These are phyloP conservation scores for Cystofilobasidium capitatum DNA, from an alignment of 768 basidiomycete species.

Conservation along the genomic window DNA sequence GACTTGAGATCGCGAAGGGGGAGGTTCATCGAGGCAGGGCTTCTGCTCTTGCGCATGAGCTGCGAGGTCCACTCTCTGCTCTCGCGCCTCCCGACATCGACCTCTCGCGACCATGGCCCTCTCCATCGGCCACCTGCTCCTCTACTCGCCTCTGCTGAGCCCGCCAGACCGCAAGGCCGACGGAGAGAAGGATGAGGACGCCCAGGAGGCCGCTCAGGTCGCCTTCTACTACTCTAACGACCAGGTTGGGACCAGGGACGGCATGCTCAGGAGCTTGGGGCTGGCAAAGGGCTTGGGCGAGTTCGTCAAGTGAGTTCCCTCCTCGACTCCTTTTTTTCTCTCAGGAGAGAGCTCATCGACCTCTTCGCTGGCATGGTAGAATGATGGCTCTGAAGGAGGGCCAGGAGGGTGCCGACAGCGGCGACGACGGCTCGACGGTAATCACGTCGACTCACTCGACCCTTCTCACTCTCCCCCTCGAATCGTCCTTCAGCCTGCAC, in stretches of 20 bases:
- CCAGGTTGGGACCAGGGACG: conserved; percentile 17
- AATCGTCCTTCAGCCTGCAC: conserved; percentile 8
- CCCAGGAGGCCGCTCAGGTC: conserved; percentile 19
- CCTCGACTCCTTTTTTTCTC: background rate
- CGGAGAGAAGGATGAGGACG: conserved; percentile 18
- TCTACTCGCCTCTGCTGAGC: background rate
- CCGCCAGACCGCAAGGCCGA: background rate
- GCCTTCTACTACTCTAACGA: conserved; percentile 23
- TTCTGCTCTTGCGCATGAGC: too few species aligned
- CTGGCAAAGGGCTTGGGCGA: conserved; percentile 24
- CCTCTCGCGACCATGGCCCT: background rate
- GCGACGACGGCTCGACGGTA: background rate
- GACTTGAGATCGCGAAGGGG: too few species aligned
- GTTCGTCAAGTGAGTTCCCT: conserved; percentile 17
- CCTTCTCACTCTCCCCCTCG: conserved; percentile 14
- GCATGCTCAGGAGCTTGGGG: conserved; percentile 24
- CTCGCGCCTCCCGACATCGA: background rate
- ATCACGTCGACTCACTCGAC: conserved; percentile 16
- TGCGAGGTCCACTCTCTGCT: too few species aligned
- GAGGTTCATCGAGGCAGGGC: too few species aligned
- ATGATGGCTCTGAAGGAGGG: background rate
- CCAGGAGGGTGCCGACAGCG: background rate
- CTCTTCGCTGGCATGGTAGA: background rate
- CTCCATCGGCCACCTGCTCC: background rate
- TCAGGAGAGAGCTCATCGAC: too few species aligned